Base-by-base conservation (phyloP, 257 asterid species). In the Fraxinus americana region DNA sequence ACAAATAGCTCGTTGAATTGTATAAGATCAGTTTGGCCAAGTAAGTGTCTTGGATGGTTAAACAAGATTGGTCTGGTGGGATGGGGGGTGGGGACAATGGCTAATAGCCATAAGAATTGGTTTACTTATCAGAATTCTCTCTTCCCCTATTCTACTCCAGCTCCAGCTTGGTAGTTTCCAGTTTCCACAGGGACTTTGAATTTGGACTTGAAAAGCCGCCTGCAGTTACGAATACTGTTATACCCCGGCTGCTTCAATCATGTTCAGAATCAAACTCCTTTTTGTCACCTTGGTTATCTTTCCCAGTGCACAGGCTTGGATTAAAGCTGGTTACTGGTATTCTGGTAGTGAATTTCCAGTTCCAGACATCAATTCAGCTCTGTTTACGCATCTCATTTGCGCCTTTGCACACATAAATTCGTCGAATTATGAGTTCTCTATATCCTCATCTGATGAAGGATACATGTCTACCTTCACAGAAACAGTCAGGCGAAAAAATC, bases 241-340 rank as follows among this genome's bases (percentile, higher is more conserved):
- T 25, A n/a, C 29, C 67, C 29, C 1, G 16, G 34, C 63, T 39
- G 11, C 45, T 66, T 43, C 73, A 77, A 50, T 63, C 9, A 77
- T 77, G 80, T 32, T 77, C 52, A 32, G 19, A 21, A 45, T n/a
- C 59, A 68, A 50, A n/a, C 25, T 48, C 54, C 70, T 54, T 32
- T 57, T 72, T 72, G 34, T 78, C 34, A 61, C 32, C 17, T 45
- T 78, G 36, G 17, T 72, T 16, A 63, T 13, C 19, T 72, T 77
- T 9, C 68, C 83, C 2, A n/a, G 65, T 14, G 57, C 81, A 70
- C 72, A 78, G 73, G 75, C 81, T n/a, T 82, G 85, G 88, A 82
- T 82, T 35, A 81, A 65, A 78, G 71, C 90, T 11, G 90, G 87
- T 13, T 87, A 80, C 74, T 87, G 90, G 87, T 76, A 41, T 25